Evolutionary conservation across 2,329 filamentous ascomycete genomes (phyloP), one percentile per base, ranked within the genome.

Genomic region (Cryphonectria parasitica): DNA sequence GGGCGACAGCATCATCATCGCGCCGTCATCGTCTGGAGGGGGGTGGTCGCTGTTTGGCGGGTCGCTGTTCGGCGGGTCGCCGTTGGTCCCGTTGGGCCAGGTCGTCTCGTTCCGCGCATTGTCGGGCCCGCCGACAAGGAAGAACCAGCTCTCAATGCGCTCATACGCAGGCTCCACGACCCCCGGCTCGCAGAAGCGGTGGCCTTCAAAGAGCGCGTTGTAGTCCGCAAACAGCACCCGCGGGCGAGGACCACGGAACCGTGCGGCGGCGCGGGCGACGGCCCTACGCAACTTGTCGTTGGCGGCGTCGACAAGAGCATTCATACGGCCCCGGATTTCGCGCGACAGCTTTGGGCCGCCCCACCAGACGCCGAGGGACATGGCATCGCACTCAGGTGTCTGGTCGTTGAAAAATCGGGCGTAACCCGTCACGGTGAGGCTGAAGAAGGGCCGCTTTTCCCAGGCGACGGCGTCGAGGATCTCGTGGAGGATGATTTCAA

Each of bases 321-420:
- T 85, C 81, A 85, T 83, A 36, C 78, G 75, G 25, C 73, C 67
- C 11, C 83, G 77, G 45, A 84, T 73, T 19, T 78, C 75, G 68
- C 77, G 78, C 68, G 80, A 81, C 31, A 86, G 77, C 76, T 79
- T 82, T 2, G 82, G 81, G 0, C 80, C 82, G 22, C 79, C 76
- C 79, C 80, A 82, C 83, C 83, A 85, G n/a, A 85, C 77, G 34
- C 83, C 82, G 43, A 86, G 77, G 5, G 81, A 83, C 75, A 78
- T 79, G 22, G 82, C 77, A 63, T 86, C 82, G 70, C 84, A 86
- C 4, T 75, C 78, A 1, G 78, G 76, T 10, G 83, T 85, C 11
- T 79, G 76, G 31, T 78, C 82, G 74, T 85, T 83, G 76, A 85
- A 86, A 76, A 85, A 85, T 10, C 80, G 79, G 31, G 83, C 83